Base-by-base conservation (phyloP, 2,329 filamentous ascomycete genomes). In the Ilyonectria destructans region DNA sequence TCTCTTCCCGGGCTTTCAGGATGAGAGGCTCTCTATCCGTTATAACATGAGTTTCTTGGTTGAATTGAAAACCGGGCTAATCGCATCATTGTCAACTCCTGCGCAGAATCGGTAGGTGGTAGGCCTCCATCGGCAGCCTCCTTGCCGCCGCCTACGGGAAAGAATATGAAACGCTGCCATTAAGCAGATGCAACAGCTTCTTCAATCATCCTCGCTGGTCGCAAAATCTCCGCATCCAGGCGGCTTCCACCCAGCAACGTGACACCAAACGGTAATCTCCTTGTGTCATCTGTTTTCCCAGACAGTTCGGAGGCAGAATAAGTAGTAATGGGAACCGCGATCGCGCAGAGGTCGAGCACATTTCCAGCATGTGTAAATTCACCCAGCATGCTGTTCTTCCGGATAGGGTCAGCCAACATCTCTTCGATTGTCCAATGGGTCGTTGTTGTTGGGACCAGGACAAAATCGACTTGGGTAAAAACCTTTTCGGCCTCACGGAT, bases 361-460 rank as follows among this genome's bases (percentile, higher is more conserved):
- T 90, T 90, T 3, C 80, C 88, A 71, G 83, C 87, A 71, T 89
- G 86, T 3, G 87, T 87, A 68, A 87, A 89, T 69, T 81, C 82
- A 19, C 86, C 86, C 21, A 88, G 71, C 19, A 81, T 78, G 21
- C 84, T 83, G 69, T 90, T 90, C 72, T 84, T 81, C 37, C 72
- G 77, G 46, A 90, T 82, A 1, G 87, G 87, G 67, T 89, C 85
- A 3, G 77, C 80, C 4, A 83, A 79, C 70, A 89, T 83, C 66
- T 87, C 84, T 31, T 82, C 79, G 7, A 89, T 82, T 1, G 83
- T 88, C 62, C 80, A 81, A 67, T 85, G 83, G 7, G 77, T 80
- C 15, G 87, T 87, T 31, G 85, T 80, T 0, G 87, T 89, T 0
- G 88, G 88, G 4, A 89, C 86, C 2, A 89, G 72, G 23, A 87